These are phyloP conservation scores for Xerophyta viscosa DNA, from an alignment of 106 monocot species.

Conservation along the genomic window DNA sequence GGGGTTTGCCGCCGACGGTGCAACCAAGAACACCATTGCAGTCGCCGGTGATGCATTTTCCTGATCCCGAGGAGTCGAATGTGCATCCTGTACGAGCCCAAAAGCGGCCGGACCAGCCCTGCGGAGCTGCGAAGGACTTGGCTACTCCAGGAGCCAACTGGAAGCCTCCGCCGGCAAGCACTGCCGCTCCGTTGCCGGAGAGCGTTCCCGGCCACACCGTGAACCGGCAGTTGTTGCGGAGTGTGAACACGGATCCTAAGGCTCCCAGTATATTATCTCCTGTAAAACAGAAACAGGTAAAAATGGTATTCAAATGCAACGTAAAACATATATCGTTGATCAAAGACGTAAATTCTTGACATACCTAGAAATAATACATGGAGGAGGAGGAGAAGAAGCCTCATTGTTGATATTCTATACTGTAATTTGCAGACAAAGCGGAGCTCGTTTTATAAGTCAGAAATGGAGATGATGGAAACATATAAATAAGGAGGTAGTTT, in stretches of 20 bases:
- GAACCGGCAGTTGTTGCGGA: constrained; percentile 41
- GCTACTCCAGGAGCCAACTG: constrained; percentile 21
- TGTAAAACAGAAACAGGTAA: neutral
- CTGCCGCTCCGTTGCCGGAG: constrained; percentile 43
- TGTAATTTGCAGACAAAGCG: neutral
- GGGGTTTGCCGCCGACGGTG: constrained; percentile 37
- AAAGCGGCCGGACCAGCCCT: constrained; percentile 71
- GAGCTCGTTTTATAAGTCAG: too few species aligned
- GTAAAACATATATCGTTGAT: too few species aligned
- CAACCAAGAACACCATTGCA: constrained; percentile 44
- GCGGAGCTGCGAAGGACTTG: constrained; percentile 39
- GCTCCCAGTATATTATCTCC: neutral
- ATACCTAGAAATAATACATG: neutral
- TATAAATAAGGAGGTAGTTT: too few species aligned
- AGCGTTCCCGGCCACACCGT: constrained; percentile 59
- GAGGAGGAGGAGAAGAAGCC: neutral
- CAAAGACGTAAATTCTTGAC: too few species aligned
- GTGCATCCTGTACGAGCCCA: constrained; percentile 68
- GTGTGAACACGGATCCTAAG: constrained; percentile 20
- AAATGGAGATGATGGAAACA: too few species aligned
- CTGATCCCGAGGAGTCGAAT: constrained; percentile 17
- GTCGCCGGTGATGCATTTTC: constrained; percentile 46
- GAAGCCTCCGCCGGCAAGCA: constrained; percentile 54
- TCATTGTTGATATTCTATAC: neutral
- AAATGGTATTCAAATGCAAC: too few species aligned